Conservation (phyloP, 495 filamentous ascomycete genomes). For the Penicillium canariense region DNA sequence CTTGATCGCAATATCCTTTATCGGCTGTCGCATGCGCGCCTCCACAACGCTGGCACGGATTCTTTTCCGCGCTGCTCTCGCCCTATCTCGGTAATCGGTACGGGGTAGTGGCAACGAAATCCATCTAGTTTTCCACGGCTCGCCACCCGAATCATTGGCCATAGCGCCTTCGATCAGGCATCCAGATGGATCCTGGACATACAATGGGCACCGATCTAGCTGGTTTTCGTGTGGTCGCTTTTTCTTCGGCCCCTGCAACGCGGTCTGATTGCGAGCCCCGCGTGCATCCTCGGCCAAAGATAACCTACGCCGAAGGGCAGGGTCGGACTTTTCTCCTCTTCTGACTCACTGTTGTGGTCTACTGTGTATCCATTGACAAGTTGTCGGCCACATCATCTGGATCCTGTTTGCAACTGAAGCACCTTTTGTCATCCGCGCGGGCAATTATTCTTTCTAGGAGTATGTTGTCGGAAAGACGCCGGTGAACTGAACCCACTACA, state of each 20-base stretch:
- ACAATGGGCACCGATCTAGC: neutral
- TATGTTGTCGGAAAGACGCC: conserved; percentile 12
- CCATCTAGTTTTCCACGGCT: conserved; percentile 8
- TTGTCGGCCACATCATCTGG: neutral
- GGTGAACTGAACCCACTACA: neutral
- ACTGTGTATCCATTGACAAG: neutral
- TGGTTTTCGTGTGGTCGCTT: conserved; percentile 4
- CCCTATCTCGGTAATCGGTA: conserved; percentile 5
- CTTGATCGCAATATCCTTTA: neutral
- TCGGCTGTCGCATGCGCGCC: neutral
- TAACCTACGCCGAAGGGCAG: conserved; percentile 13
- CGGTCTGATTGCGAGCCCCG: conserved; percentile 4
- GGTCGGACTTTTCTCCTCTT: conserved; percentile 9
- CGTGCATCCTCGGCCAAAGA: conserved; percentile 21
- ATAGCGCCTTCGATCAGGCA: neutral
- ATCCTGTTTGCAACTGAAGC: conserved; percentile 13
- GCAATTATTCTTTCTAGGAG: neutral
- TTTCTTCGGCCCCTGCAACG: neutral
- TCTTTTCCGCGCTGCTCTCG: conserved; percentile 24
- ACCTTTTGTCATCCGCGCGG: neutral
- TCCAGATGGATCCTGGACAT: neutral
- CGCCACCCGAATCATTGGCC: conserved; percentile 14
- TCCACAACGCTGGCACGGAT: conserved; percentile 14
- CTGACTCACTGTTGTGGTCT: conserved; percentile 17
- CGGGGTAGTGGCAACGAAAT: conserved; percentile 11